A percentile compares a stretch with the other conserved stretches of the same genome.
phyloP scores from a whole-genome alignment of 768 basidiomycete genomes.

The Leucosporidium yakuticum region DNA sequence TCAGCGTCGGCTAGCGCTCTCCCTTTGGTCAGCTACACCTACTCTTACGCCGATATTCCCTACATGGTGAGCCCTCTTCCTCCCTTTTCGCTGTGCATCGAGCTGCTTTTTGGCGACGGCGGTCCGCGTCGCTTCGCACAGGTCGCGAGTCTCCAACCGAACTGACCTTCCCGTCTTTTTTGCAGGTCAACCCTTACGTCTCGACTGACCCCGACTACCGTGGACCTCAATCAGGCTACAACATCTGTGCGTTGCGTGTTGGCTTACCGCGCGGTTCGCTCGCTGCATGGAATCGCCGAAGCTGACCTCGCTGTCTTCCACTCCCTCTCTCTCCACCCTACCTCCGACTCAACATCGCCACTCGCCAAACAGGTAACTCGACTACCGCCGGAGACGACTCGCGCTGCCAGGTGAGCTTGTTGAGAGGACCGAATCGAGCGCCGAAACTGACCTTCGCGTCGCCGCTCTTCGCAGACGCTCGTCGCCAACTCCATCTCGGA shows the following conservation, averaged over 20 bases:
- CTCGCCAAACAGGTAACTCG: slow-evolving; percentile 18
- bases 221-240: slow-evolving; percentile 1
- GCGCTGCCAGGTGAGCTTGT: slow-evolving; percentile 2
- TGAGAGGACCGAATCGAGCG: too few relatives aligned
- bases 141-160: not conserved
- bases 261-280: not conserved
- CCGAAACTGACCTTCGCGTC: too few relatives aligned
- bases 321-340: not conserved
- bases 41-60: not conserved
- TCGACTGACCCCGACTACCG: not conserved
- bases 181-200: slow-evolving; percentile 7
- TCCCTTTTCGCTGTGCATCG: too few relatives aligned
- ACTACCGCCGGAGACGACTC: slow-evolving; percentile 12
- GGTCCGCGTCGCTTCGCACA: not conserved
- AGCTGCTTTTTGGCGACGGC: not conserved
- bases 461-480: slow-evolving; percentile 23
- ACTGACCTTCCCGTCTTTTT: not conserved
- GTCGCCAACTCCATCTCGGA: slow-evolving; percentile 34
- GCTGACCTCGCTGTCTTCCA: not conserved
- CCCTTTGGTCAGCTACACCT: not conserved
- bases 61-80: not conserved
- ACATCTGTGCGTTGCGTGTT: not conserved
- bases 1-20: not conserved
- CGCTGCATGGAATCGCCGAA: too few relatives aligned
- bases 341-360: not conserved